A percentile compares a stretch with the other conserved stretches of the same genome.
Conservation (phyloP, 2,329 filamentous ascomycete species). For the Microsporum ferrugineum region DNA sequence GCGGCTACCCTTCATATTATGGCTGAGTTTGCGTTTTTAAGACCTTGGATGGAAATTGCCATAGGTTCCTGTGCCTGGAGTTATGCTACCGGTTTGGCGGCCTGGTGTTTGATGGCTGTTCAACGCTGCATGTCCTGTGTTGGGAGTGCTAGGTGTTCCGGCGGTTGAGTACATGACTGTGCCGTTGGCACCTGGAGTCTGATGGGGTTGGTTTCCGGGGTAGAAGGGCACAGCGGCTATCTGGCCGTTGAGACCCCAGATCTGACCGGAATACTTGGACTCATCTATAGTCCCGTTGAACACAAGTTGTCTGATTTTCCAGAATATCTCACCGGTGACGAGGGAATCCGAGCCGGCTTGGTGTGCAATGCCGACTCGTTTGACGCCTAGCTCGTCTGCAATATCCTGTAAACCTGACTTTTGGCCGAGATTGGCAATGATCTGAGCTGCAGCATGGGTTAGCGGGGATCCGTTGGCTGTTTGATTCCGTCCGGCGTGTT, state of each 20-base stretch:
- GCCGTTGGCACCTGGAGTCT: constrained; percentile 46
- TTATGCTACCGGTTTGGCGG: constrained; percentile 49
- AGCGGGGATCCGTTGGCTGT: constrained; percentile 52
- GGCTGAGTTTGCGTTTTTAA: background rate
- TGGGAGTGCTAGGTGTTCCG: constrained; percentile 57
- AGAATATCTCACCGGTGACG: constrained; percentile 88
- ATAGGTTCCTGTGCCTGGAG: constrained; percentile 64
- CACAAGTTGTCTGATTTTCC: constrained; percentile 78
- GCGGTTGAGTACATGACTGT: constrained; percentile 38
- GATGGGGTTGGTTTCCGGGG: constrained; percentile 27
- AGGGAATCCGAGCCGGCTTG: constrained; percentile 90
- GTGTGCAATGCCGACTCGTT: constrained; percentile 76
- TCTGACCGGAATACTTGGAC: constrained; percentile 70
- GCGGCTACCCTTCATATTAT: background rate
- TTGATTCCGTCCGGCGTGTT: constrained; percentile 64
- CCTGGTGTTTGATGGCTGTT: constrained; percentile 33
- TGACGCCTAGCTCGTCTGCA: constrained; percentile 82
- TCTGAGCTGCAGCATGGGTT: constrained; percentile 55
- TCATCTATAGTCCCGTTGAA: constrained; percentile 72
- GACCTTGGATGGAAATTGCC: constrained; percentile 2
- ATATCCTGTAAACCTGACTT: constrained; percentile 91
- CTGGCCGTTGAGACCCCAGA: constrained; percentile 79
- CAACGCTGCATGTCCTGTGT: constrained; percentile 43
- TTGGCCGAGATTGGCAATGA: constrained; percentile 73
- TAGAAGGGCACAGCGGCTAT: constrained; percentile 43